Evolutionary conservation across 352 stramenopile genomes (phyloP).

Genomic region (Pythium biforme): DNA sequence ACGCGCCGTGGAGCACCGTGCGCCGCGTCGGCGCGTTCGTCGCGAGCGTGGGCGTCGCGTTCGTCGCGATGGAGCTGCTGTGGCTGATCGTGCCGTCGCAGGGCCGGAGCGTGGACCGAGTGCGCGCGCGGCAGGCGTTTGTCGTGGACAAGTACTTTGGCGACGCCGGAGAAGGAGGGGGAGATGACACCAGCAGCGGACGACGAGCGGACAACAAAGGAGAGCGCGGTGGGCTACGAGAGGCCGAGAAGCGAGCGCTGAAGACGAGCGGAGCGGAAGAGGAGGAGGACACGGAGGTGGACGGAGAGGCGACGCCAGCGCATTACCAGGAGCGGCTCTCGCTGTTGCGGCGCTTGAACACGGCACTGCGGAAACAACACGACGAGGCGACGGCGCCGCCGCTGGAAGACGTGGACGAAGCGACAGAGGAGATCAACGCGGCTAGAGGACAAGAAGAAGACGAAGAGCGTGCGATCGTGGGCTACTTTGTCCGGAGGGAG

Average conservation of each 20-base stretch:
- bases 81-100: conserved; percentile 17
- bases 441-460: not conserved
- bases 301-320: not conserved
- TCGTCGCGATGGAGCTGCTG: conserved; percentile 20
- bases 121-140: conserved; percentile 26
- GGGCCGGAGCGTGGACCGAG: conserved; percentile 2
- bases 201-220: too few relatives aligned
- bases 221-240: not conserved
- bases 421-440: not conserved
- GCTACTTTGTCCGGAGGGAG: conserved; percentile 7
- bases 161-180: not conserved
- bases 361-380: conserved; percentile 15
- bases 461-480: conserved; percentile 7
- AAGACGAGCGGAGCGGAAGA: not conserved
- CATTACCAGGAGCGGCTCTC: conserved; percentile 17
- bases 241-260: conserved; percentile 2
- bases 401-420: not conserved
- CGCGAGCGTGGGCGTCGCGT: conserved; percentile 14
- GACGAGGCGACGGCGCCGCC: conserved; percentile 1
- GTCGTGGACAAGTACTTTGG: conserved; percentile 27
- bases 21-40: conserved; percentile 29
- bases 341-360: conserved; percentile 23
- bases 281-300: not conserved
- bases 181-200: not conserved
- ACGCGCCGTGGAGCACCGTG: conserved; percentile 19